Percentiles rank a stretch among this genome's conserved stretches.
Conservation (phyloP, 2,329 filamentous ascomycete species). For the Periconia sp. region DNA sequence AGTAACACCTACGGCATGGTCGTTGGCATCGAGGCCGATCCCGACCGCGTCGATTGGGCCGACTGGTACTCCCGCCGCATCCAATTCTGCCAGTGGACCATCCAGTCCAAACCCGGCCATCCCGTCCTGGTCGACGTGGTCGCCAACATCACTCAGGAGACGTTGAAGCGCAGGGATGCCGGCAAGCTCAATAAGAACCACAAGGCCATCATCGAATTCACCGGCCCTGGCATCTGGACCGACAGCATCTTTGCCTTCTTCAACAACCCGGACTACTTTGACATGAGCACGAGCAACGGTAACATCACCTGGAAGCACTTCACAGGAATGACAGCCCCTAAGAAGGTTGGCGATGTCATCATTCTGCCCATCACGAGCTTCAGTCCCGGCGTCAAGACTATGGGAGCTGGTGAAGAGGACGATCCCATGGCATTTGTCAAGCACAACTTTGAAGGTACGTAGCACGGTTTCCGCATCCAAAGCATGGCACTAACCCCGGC, state of each 20-base stretch:
- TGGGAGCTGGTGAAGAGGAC: conserved; percentile 86
- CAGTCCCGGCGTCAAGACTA: conserved; percentile 91
- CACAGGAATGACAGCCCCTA: conserved; percentile 80
- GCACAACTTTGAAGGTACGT: conserved; percentile 90
- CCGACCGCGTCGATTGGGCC: conserved; percentile 88
- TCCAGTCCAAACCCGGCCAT: conserved; percentile 93
- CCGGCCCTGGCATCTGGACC: conserved; percentile 93
- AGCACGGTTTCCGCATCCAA: conserved; percentile 6
- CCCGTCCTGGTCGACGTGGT: conserved; percentile 90
- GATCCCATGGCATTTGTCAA: conserved; percentile 98
- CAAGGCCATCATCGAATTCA: conserved; percentile 88
- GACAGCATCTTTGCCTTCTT: conserved; percentile 91
- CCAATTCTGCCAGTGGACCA: conserved; percentile 99
- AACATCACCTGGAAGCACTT: conserved; percentile 88
- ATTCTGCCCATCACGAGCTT: conserved; percentile 97
- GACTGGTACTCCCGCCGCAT: conserved; percentile 96
- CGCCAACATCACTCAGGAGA: conserved; percentile 81
- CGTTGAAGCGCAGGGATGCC: conserved; percentile 72
- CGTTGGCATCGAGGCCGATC: conserved; percentile 94
- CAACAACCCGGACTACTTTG: conserved; percentile 88
- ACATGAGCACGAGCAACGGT: conserved; percentile 72
- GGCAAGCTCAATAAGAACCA: conserved; percentile 70
- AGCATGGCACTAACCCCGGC: conserved; percentile 32
- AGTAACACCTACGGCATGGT: conserved; percentile 82
- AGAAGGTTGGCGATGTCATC: conserved; percentile 91